Conservation (phyloP, 2,329 filamentous ascomycete species). For the Sclerotinia trifoliorum region DNA sequence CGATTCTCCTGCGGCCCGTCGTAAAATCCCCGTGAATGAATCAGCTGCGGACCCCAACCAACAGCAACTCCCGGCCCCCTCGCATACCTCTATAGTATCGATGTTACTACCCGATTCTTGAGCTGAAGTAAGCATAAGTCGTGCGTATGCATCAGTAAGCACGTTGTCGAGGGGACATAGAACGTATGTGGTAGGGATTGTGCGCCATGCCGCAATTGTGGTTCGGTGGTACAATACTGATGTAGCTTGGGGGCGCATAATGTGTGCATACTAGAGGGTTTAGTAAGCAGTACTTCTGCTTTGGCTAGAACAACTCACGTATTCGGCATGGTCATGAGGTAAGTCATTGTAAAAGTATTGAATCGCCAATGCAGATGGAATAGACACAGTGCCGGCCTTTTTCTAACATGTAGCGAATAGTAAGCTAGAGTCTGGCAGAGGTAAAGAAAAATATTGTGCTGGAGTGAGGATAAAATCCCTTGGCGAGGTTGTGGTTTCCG, state of each 20-base stretch:
- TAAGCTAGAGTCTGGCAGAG: slow-evolving; percentile 8
- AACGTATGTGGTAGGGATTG: slow-evolving; percentile 35
- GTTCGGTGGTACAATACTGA: slow-evolving; percentile 24
- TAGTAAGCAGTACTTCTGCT: neutral
- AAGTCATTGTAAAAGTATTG: slow-evolving; percentile 20
- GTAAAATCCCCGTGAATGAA: slow-evolving; percentile 11
- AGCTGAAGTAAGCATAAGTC: slow-evolving; percentile 31
- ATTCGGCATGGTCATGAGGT: slow-evolving; percentile 18
- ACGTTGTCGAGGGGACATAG: slow-evolving; percentile 31
- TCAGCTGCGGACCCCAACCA: slow-evolving; percentile 23
- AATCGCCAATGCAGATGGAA: slow-evolving; percentile 15
- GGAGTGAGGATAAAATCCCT: neutral
- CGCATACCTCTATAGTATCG: slow-evolving; percentile 32
- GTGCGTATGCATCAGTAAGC: slow-evolving; percentile 28
- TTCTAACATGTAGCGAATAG: slow-evolving; percentile 19
- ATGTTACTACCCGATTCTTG: slow-evolving; percentile 30
- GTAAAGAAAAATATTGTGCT: neutral
- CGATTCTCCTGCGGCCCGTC: slow-evolving; percentile 19
- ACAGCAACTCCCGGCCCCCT: slow-evolving; percentile 27
- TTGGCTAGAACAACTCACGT: slow-evolving; percentile 1
- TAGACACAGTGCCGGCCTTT: slow-evolving; percentile 20
- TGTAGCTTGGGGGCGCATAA: slow-evolving; percentile 29
- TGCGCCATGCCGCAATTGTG: slow-evolving; percentile 35
- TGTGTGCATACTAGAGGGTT: slow-evolving; percentile 40
- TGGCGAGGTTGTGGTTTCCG: neutral